Base-by-base conservation (phyloP, 208 protist species). In the Trypanosoma lewisi region DNA sequence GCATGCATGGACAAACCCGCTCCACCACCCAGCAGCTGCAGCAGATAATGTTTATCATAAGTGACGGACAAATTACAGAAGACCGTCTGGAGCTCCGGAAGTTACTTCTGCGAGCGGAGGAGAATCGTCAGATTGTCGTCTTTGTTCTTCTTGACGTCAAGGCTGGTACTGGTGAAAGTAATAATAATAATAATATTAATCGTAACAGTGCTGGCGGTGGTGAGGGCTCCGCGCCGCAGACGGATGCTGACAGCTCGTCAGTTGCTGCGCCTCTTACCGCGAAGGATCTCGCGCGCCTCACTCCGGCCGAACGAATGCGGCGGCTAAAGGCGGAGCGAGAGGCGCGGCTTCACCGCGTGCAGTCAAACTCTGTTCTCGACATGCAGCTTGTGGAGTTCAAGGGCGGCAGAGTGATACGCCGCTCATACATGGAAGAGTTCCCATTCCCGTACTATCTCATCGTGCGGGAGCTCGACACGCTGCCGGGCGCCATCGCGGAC, bases 361-460 rank as follows among this genome's bases (percentile, higher is more conserved):
- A 97, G 80, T 87, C 83, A 23, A 90, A 88, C 59, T 94, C 87
- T 5, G 72, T 96, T 27, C 62, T 97, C 8, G 90, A 97, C 63
- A 96, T 96, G 90, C 87, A 96, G 61, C 76, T 91, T 37, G 85
- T 98, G 27, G 85, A 94, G 65, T 97, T 96, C 55, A 75, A 61
- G 31, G 73, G 66, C 36, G 83, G 86, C 12, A 89, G 92, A 47
- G 81, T 98, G 9, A 77, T 94, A 51, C 83, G 91, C 11, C 88
- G 76, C 6, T 76, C 84, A 0, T 99, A 99, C 84, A 97, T 99
- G 83, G 97, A 99, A 57, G 87, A 93, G 45, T 99, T 99, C 74
- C 99, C 99, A 36, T 99, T 99, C 67, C 97, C 98, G 17, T 99
- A 99, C 80, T 99, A 99, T 74, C 79, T 99, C 14, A 85, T 99